These are phyloP conservation scores for Aurinia saxatilis DNA, from an alignment of 345 rosid genomes.

Conservation along the genomic window DNA sequence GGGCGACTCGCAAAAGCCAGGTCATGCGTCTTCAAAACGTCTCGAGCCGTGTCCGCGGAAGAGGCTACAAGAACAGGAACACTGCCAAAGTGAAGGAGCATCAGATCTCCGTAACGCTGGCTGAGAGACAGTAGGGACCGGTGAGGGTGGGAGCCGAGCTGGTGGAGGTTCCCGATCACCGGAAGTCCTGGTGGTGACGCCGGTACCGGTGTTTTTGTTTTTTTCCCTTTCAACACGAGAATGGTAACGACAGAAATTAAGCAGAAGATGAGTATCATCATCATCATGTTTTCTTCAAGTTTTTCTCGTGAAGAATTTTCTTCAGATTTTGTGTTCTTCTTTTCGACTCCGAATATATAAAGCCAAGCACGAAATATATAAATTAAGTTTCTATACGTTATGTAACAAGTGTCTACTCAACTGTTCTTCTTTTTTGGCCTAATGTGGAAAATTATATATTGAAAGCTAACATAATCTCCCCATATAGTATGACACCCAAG, in stretches of 20 bases:
- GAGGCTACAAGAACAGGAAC: conserved; percentile 44
- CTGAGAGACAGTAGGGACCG: conserved; percentile 36
- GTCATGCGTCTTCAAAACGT: conserved; percentile 54
- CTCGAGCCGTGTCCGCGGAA: conserved; percentile 39
- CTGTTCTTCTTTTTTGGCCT: background rate
- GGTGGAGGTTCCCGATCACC: conserved; percentile 56
- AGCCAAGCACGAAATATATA: background rate
- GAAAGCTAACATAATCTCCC: background rate
- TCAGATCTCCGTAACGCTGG: conserved; percentile 44
- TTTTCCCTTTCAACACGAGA: conserved; percentile 10
- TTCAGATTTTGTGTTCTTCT: background rate
- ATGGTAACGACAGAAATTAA: background rate
- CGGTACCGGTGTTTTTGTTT: conserved; percentile 29
- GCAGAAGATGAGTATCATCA: conserved; percentile 17
- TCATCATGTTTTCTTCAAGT: conserved; percentile 10
- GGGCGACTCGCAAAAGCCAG: conserved; percentile 42
- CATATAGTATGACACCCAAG: conserved; percentile 5
- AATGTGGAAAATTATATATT: background rate
- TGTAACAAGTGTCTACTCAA: background rate
- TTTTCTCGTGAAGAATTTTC: conserved; percentile 7
- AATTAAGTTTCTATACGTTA: conserved; percentile 12
- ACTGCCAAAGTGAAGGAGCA: conserved; percentile 48
- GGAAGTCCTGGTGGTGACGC: conserved; percentile 54
- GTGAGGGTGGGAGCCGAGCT: conserved; percentile 43
- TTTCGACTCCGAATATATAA: background rate